A percentile compares a stretch with the other conserved stretches of the same genome.
Evolutionary conservation across 805 yeast species (phyloP).

Genomic region (Barnettozyma sucrosica): DNA sequence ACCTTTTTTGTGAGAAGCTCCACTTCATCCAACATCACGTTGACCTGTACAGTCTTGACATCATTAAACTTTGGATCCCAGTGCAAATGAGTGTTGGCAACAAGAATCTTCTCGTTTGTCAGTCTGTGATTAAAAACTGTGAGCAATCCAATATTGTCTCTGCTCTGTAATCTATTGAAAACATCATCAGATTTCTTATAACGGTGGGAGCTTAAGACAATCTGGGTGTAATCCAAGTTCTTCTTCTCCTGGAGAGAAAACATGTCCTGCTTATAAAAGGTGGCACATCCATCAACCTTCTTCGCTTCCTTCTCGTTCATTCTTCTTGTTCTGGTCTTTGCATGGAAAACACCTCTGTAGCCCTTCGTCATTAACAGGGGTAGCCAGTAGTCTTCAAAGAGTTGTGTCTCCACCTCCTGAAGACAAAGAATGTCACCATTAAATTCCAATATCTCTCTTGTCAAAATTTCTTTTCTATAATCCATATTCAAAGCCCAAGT

Average conservation of each 20-base stretch:
- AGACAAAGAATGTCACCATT: conserved; percentile 79
- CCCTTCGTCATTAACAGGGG: conserved; percentile 70
- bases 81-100: conserved; percentile 91
- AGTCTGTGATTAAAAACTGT: conserved; percentile 65
- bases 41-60: conserved; percentile 94
- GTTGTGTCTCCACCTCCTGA: conserved; percentile 90
- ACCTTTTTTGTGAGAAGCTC: conserved; percentile 49
- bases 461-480: conserved; percentile 71
- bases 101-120: conserved; percentile 65
- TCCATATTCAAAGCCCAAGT: conserved; percentile 97
- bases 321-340: conserved; percentile 88
- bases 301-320: conserved; percentile 75
- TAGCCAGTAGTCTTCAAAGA: conserved; percentile 81
- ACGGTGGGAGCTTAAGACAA: conserved; percentile 75
- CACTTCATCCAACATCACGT: conserved; percentile 83
- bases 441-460: conserved; percentile 60
- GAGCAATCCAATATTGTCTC: conserved; percentile 86
- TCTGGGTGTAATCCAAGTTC: conserved; percentile 75
- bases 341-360: conserved; percentile 75
- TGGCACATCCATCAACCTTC: conserved; percentile 98
- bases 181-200: conserved; percentile 91
- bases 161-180: conserved; percentile 92
- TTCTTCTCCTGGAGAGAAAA: conserved; percentile 69
- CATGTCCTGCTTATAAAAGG: conserved; percentile 66
- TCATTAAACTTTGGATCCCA: conserved; percentile 98